Conservation (phyloP, 164 flowering plant species). For the Stephania japonica region DNA sequence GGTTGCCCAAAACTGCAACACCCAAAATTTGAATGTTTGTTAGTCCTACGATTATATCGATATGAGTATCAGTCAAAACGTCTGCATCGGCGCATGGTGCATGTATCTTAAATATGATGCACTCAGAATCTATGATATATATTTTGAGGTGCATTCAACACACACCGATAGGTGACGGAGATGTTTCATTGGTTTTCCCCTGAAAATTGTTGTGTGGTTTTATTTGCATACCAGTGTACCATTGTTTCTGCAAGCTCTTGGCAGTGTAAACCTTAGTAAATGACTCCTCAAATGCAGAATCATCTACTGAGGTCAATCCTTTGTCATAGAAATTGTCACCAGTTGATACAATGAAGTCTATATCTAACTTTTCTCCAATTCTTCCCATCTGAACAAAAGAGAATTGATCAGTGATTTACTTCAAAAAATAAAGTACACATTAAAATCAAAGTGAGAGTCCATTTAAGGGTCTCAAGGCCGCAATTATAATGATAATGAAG, state of each 20-base stretch:
- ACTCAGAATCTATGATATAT: no score
- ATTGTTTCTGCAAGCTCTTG: conserved; percentile 55
- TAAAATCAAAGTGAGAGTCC: no score
- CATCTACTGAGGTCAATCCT: conserved; percentile 47
- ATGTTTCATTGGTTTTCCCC: no score
- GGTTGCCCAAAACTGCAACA: conserved; percentile 82
- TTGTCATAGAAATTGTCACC: conserved; percentile 74
- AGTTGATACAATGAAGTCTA: conserved; percentile 62
- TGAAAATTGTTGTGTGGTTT: background rate
- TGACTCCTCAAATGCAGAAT: conserved; percentile 52
- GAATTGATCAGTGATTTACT: background rate
- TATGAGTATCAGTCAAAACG: no score
- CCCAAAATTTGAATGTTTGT: background rate
- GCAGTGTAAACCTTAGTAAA: conserved; percentile 58
- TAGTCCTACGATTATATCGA: no score
- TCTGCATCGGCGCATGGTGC: no score
- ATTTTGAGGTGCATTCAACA: no score
- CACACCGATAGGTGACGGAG: no score
- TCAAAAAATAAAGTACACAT: no score
- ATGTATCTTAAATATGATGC: no score
- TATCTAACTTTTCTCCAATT: conserved; percentile 47
- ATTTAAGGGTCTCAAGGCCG: no score
- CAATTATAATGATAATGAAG: no score
- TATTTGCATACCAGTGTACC: conserved; percentile 62
- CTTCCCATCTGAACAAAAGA: conserved; percentile 52